phyloP scores from a whole-genome alignment of 352 stramenopile species.

The Globisporangium megalacanthum region DNA sequence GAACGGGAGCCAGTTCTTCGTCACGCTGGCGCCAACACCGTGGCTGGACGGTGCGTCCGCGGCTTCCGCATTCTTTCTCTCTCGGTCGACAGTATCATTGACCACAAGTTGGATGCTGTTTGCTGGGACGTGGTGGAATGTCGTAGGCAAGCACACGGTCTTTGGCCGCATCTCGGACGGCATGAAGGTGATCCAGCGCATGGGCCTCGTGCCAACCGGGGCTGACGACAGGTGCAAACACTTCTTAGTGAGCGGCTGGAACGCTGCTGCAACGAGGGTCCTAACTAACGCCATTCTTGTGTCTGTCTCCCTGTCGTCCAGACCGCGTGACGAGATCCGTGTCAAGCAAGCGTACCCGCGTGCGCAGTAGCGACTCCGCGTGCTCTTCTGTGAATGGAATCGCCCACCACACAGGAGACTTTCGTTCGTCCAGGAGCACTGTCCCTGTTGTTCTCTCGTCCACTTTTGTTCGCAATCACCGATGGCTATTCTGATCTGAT shows the following conservation, averaged over 20 bases:
- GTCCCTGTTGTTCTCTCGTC: too few relatives aligned
- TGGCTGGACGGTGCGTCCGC: slow-evolving; percentile 85
- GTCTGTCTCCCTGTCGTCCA: slow-evolving; percentile 14
- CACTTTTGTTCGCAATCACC: too few relatives aligned
- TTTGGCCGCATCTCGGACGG: slow-evolving; percentile 90
- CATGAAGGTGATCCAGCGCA: slow-evolving; percentile 92
- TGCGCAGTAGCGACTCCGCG: slow-evolving; percentile 28
- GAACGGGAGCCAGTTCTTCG: slow-evolving; percentile 94
- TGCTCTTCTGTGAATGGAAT: neutral
- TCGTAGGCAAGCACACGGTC: slow-evolving; percentile 89
- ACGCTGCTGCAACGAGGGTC: neutral
- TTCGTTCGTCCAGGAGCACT: too few relatives aligned
- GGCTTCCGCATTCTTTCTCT: neutral
- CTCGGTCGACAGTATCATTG: neutral
- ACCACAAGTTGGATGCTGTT: neutral
- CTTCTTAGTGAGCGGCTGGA: neutral
- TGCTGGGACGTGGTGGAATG: neutral
- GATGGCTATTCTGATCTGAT: too few relatives aligned
- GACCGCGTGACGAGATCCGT: slow-evolving; percentile 75
- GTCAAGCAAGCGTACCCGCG: slow-evolving; percentile 62
- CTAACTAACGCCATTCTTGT: neutral
- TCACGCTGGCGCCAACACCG: slow-evolving; percentile 90
- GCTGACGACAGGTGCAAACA: slow-evolving; percentile 70
- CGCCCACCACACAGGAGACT: too few relatives aligned
- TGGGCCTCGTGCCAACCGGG: slow-evolving; percentile 86